phyloP scores from a whole-genome alignment of 2,329 filamentous ascomycete genomes.

The Fulvia fulva region DNA sequence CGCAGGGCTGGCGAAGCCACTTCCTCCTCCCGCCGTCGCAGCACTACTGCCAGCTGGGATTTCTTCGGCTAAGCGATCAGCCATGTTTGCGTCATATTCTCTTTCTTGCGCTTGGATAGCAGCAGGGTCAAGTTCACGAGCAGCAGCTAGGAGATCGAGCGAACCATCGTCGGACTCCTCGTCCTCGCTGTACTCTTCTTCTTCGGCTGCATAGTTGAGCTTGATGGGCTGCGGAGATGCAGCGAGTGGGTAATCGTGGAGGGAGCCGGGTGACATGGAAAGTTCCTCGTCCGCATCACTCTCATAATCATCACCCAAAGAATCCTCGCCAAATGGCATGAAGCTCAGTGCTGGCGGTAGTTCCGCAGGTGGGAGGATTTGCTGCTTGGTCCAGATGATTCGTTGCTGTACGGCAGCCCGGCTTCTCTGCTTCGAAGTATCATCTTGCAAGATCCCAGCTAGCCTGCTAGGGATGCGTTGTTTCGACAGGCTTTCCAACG shows the following conservation, averaged over 20 bases:
- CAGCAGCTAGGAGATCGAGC: conserved; percentile 45
- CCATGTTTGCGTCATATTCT: conserved; percentile 46
- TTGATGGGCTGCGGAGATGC: conserved; percentile 33
- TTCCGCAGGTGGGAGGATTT: conserved; percentile 52
- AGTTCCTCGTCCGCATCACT: conserved; percentile 35
- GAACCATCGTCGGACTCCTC: conserved; percentile 36
- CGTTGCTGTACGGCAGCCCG: conserved; percentile 58
- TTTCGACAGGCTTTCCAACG: conserved; percentile 19
- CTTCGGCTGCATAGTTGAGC: conserved; percentile 23
- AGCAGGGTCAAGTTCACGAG: conserved; percentile 41
- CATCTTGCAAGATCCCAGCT: conserved; percentile 30
- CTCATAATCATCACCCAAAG: conserved; percentile 32
- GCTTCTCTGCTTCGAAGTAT: conserved; percentile 6
- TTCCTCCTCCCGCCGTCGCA: conserved; percentile 47
- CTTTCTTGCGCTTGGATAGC: conserved; percentile 40
- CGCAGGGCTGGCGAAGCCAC: conserved; percentile 44
- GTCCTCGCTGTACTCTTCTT: conserved; percentile 32
- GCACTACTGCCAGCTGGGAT: conserved; percentile 49
- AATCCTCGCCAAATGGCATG: conserved; percentile 37
- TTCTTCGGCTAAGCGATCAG: conserved; percentile 46
- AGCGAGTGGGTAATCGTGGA: conserved; percentile 24
- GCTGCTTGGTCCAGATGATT: conserved; percentile 61
- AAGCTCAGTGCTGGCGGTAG: conserved; percentile 44
- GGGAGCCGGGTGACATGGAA: conserved; percentile 20
- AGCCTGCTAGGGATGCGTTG: conserved; percentile 30